Evolutionary conservation across 2,329 filamentous ascomycete species (phyloP), one percentile per base, ranked within the genome.

Genomic region (Sporothrix pseudoabietina): DNA sequence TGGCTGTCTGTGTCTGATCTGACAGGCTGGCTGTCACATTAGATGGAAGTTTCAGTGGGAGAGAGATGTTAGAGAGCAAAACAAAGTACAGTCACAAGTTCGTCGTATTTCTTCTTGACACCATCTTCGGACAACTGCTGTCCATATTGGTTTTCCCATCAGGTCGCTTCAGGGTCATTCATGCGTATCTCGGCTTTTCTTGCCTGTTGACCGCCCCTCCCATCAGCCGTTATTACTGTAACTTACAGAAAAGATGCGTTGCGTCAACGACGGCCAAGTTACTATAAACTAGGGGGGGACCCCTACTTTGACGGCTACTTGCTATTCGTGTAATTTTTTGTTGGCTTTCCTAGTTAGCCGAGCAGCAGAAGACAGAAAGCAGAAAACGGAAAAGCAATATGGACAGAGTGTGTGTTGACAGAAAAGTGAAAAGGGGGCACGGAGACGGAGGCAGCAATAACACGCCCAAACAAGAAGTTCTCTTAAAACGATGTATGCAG

Each of bases 111-210:
- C 4, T n/a, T 8, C 57, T 30, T 0, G 44, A 19, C 14, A 66
- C 63, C 14, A 32, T 19, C 22, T 30, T 66, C 14, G 35, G 59
- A 44, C 16, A 26, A 16, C 32, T 30, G 14, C 8, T 35, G 22
- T 7, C 49, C 14, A 14, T 52, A 22, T 14, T 12, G 19, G 1
- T 65, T 30, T 12, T 12, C 22, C 12, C 32, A 4, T 35, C 35
- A 35, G 35, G 35, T 35, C 5, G 35, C 35, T 35, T 44, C 52
- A 32, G 68, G 68, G 22, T 59, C 35, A 14, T 47, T 22, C 22
- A 44, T 44, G 12, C 26, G 47, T 32, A 69, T 44, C 41, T 71
- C 55, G 69, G 69, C 39, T 63, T 61, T 71, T 71, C 69, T 49
- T 71, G 69, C 69, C 63, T 32, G 35, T 49, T n/a, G 63, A 26